A percentile compares a stretch with the other conserved stretches of the same genome.
Evolutionary conservation across 2,329 filamentous ascomycete genomes (phyloP).

Genomic region (Domatiomyces catenatus): DNA sequence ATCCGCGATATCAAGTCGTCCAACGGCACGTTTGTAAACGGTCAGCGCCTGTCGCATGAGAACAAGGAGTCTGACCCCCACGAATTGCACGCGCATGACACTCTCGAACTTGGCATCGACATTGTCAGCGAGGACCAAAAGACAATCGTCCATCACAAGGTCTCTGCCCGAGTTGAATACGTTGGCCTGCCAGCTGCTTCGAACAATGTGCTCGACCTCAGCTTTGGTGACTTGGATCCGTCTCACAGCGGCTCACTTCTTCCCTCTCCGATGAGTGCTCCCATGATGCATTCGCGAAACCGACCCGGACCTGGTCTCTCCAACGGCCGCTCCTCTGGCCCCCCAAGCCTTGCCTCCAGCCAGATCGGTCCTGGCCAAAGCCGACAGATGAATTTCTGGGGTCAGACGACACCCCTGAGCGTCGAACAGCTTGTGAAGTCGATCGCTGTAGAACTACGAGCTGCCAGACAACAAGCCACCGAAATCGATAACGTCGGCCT

Average conservation of each 20-base stretch:
- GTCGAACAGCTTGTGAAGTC: conserved; percentile 90
- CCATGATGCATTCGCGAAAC: conserved; percentile 51
- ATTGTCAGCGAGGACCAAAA: conserved; percentile 98
- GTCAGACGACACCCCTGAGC: conserved; percentile 57
- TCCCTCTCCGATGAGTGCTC: conserved; percentile 50
- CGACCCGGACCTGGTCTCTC: conserved; percentile 54
- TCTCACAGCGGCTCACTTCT: conserved; percentile 56
- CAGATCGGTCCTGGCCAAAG: conserved; percentile 52
- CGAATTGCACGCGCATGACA: conserved; percentile 79
- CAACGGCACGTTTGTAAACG: conserved; percentile 96
- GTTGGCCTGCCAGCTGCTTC: conserved; percentile 65
- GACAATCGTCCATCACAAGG: conserved; percentile 95
- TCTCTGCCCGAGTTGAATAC: conserved; percentile 91
- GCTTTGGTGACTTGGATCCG: conserved; percentile 80
- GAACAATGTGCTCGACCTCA: conserved; percentile 61
- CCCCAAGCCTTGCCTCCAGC: conserved; percentile 39
- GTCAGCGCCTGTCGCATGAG: conserved; percentile 73
- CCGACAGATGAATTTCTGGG: conserved; percentile 64
- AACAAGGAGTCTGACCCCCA: conserved; percentile 94
- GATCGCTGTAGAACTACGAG: conserved; percentile 77
- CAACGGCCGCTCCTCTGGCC: conserved; percentile 46
- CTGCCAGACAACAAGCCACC: conserved; percentile 71
- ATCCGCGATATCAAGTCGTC: conserved; percentile 97
- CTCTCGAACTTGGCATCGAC: conserved; percentile 88
- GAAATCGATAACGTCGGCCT: conserved; percentile 59